These are phyloP conservation scores for Sinapis alba DNA, from an alignment of 441 rosid species.

Conservation along the genomic window DNA sequence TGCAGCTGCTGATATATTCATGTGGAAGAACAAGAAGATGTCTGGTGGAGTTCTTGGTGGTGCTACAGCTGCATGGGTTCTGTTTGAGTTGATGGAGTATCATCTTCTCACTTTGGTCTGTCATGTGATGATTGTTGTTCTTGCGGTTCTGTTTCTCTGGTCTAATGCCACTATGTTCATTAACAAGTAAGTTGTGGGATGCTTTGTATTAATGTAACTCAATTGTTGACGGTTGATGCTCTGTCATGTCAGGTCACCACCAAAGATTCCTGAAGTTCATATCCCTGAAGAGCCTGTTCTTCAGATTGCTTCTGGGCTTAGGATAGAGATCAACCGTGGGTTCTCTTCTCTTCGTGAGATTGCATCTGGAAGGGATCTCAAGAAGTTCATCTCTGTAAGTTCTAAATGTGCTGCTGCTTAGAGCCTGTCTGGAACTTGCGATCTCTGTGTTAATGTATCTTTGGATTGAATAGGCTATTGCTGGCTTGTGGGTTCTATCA, in stretches of 20 bases:
- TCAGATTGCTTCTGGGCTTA: conserved; percentile 72
- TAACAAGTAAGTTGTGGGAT: conserved; percentile 46
- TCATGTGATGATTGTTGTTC: conserved; percentile 47
- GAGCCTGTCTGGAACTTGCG: background rate
- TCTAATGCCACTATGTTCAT: conserved; percentile 55
- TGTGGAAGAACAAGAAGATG: conserved; percentile 71
- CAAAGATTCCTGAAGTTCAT: conserved; percentile 78
- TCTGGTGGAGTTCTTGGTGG: conserved; percentile 54
- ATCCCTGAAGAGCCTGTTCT: conserved; percentile 82
- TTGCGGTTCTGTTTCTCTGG: conserved; percentile 62
- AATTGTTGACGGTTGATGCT: background rate
- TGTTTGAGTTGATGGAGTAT: conserved; percentile 64
- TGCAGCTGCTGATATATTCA: conserved; percentile 65
- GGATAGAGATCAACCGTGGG: conserved; percentile 62
- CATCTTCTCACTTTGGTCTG: conserved; percentile 56
- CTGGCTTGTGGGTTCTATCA: conserved; percentile 75
- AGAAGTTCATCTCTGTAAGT: conserved; percentile 69
- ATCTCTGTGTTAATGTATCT: background rate
- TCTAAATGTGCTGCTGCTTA: background rate
- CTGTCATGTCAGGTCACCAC: conserved; percentile 64
- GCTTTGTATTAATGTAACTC: background rate
- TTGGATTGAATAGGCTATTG: conserved; percentile 59
- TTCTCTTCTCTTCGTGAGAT: conserved; percentile 68
- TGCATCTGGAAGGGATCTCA: conserved; percentile 91
- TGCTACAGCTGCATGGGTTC: conserved; percentile 58